These are phyloP conservation scores for Moricandia arvensis DNA, from an alignment of 345 rosid genomes.

Conservation along the genomic window DNA sequence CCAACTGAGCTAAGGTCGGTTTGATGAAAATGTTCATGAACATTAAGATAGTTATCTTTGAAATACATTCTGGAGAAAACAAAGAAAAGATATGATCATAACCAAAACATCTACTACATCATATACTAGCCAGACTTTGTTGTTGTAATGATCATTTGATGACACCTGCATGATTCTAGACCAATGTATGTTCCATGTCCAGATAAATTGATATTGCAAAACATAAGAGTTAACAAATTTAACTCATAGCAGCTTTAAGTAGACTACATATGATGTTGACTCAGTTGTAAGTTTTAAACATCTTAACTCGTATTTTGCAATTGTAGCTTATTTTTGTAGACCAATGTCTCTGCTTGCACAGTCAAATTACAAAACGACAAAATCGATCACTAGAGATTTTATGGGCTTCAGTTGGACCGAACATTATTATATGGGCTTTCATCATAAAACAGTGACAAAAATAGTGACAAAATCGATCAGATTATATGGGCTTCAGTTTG, in stretches of 20 bases:
- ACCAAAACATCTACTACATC: background rate
- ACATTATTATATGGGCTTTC: background rate
- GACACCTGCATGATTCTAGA: background rate
- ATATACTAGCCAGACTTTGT: background rate
- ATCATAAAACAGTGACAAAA: too few species aligned
- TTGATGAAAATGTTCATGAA: too few species aligned
- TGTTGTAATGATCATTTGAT: background rate
- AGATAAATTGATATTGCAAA: background rate
- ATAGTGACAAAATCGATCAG: too few species aligned
- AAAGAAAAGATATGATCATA: background rate
- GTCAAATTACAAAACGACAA: too few species aligned
- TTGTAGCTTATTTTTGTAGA: background rate
- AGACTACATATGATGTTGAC: too few species aligned
- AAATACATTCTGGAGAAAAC: background rate
- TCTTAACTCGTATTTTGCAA: too few species aligned
- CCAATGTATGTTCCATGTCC: background rate
- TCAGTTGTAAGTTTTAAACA: too few species aligned
- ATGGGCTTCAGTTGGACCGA: too few species aligned
- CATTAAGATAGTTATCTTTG: too few species aligned
- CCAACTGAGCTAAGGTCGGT: constrained; percentile 96
- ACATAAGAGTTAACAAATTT: background rate
- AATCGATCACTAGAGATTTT: too few species aligned
- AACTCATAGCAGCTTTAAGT: too few species aligned
- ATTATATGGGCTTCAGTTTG: too few species aligned
- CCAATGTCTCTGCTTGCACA: background rate